Conservation (phyloP, 768 basidiomycete species). For the Rossbeevera mucosa region DNA sequence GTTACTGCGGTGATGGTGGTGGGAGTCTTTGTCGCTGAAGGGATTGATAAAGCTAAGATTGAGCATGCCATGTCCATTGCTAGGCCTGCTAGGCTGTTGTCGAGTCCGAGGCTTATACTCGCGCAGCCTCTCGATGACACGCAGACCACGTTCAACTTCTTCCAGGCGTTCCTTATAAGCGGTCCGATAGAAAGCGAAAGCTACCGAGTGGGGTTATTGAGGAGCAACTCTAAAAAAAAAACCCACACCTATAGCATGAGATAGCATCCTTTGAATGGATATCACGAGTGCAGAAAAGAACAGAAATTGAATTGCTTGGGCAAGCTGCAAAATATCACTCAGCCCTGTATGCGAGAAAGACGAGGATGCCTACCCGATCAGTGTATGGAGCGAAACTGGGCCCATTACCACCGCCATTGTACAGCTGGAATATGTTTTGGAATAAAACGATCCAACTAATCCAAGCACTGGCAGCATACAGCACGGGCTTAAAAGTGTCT, state of each 20-base stretch:
- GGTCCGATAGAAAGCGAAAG: conserved; percentile 72
- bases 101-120: conserved; percentile 49
- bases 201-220: conserved; percentile 26
- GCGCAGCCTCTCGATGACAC: conserved; percentile 63
- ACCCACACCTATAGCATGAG: conserved; percentile 52
- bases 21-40: conserved; percentile 43
- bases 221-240: background rate
- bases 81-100: conserved; percentile 30
- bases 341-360: background rate
- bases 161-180: conserved; percentile 72
- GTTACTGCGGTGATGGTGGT: conserved; percentile 27
- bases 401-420: conserved; percentile 35
- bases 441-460: conserved; percentile 77
- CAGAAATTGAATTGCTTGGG: conserved; percentile 62
- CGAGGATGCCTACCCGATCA: conserved; percentile 39
- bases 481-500: conserved; percentile 61
- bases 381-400: conserved; percentile 60
- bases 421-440: conserved; percentile 55
- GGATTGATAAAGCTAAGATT: conserved; percentile 30
- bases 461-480: conserved; percentile 70
- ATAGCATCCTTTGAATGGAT: conserved; percentile 62
- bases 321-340: conserved; percentile 35
- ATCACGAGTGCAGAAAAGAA: conserved; percentile 71
- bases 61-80: conserved; percentile 42
- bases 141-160: conserved; percentile 48